Evolutionary conservation across 208 protist genomes (phyloP), one percentile per base, ranked within the genome.

Genomic region (Wallacemonas collosoma): DNA sequence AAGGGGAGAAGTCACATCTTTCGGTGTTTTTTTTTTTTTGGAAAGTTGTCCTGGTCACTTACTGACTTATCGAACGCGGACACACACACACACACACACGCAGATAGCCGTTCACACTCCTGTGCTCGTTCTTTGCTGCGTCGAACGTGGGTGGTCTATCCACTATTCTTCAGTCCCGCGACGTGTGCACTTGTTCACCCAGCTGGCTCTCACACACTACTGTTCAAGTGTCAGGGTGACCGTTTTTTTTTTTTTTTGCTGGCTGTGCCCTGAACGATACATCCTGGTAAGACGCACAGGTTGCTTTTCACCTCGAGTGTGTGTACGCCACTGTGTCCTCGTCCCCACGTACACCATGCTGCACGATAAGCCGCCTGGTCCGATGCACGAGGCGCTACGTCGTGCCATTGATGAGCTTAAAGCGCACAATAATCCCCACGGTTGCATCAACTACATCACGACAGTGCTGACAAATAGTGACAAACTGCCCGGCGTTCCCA

Each of bases 321-420:
- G 26, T 26, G 26, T 26, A 26, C 26, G 26, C 26, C 26, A 26
- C 26, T 26, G 26, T 26, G 26, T 26, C 26, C 26, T 26, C 26
- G 26, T 26, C 26, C 26, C 26, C 26, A 26, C 26, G 26, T 26
- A 26, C 8, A 50, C 2, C 17, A 86, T 84, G 79, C 68, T 83
- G 11, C 86, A 77, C 44, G 87, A 93, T 38, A 91, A 86, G 58
- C 80, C 90, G 6, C 58, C 74, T 0, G 84, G 81, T 47, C 75
- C 68, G 36, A 92, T 95, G 85, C 90, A 91, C 66, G 87, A 93
- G 45, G 73, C 76, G 43, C 80, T 95, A 41, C 82, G 86, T 7
- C 85, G 81, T n/a, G 84, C 81, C 12, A 69, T 88, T 48, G 87
- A 95, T 12, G 83, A 93, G 48, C 55, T 95, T 44, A 79, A 82